Evolutionary conservation across 129 eudicot species (phyloP), one percentile per base, ranked within the genome.

Genomic region (Lactuca saligna): DNA sequence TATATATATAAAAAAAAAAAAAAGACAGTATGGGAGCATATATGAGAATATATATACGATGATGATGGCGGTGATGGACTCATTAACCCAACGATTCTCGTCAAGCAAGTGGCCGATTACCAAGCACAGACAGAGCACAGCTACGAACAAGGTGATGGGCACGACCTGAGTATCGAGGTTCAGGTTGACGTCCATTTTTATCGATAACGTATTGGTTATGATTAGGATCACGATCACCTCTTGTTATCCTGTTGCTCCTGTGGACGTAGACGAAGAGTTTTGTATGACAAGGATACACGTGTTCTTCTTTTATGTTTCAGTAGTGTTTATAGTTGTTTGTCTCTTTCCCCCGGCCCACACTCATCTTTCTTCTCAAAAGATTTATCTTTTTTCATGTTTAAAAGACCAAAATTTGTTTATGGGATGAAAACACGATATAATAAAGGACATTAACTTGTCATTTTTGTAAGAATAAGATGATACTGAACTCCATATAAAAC

Each of bases 81-180:
- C 94, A 55, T 87, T 87, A 59, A 87, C 79, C 94, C 94, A 87
- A 0, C 89, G 94, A 51, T 83, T 68, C 37, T 89, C 96, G 72
- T 86, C 83, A 38, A 89, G 86, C 72, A 89, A 67, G 81, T 89
- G 96, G 35, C 96, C 96, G 61, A 89, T 73, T 4, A 89, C 82
- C 56, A 89, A 14, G 65, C 96, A 86, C 6, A 89, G 72, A 57
- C 93, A 86, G 9, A 89, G 83, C 2, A 89, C 86, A 4, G 88
- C 96, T 12, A 89, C 88, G 65, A 89, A 89, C 33, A 89, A 59
- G 16, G 96, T 81, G 16, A 86, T 80, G 25, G 93, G 80, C 16
- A 86, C 71, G 12, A 89, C 90, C 49, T 82, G 84, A 20, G 50
- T 65, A 57, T 83, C 83, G 32, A 20, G 39, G 0, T 3, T 13